phyloP scores from a whole-genome alignment of 345 rosid genomes.

The Hypericum perforatum region DNA sequence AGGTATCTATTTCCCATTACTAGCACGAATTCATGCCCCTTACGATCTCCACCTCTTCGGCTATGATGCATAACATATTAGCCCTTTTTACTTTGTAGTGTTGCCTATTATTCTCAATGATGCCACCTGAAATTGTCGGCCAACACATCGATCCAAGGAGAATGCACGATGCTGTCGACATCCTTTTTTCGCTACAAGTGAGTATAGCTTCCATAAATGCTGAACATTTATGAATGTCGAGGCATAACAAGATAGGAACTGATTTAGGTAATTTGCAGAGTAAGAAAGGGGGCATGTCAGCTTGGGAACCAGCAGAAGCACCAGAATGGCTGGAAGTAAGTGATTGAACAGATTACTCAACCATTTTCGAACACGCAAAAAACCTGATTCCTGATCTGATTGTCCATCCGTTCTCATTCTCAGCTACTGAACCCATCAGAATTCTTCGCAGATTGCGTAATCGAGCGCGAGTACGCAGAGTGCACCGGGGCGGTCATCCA shows the following conservation, averaged over 20 bases:
- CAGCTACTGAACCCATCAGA: slow-evolving; percentile 52
- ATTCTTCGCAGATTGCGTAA: slow-evolving; percentile 22
- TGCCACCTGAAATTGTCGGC: slow-evolving; percentile 67
- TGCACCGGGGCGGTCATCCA: slow-evolving; percentile 43
- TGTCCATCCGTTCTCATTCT: not conserved
- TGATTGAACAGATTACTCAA: not conserved
- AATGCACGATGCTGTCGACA: slow-evolving; percentile 44
- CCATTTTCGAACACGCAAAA: too few relatives aligned
- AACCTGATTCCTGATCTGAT: not conserved
- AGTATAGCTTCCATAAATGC: not conserved
- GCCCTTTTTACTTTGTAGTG: slow-evolving; percentile 28
- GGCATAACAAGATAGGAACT: too few relatives aligned
- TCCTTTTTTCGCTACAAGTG: slow-evolving; percentile 55
- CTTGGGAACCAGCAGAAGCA: slow-evolving; percentile 42
- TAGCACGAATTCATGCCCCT: not conserved
- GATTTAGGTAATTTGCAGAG: slow-evolving; percentile 3
- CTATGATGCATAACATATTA: not conserved
- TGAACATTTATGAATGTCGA: slow-evolving; percentile 10
- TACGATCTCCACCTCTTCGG: not conserved
- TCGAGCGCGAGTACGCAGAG: slow-evolving; percentile 32
- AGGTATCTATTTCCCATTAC: too few relatives aligned
- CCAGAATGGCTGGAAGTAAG: slow-evolving; percentile 28
- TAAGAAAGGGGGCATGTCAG: slow-evolving; percentile 37
- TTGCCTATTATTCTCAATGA: slow-evolving; percentile 49
- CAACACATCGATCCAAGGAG: slow-evolving; percentile 38